Evolutionary conservation across 257 asterid species (phyloP).

Genomic region (Anisodus acutangulus): DNA sequence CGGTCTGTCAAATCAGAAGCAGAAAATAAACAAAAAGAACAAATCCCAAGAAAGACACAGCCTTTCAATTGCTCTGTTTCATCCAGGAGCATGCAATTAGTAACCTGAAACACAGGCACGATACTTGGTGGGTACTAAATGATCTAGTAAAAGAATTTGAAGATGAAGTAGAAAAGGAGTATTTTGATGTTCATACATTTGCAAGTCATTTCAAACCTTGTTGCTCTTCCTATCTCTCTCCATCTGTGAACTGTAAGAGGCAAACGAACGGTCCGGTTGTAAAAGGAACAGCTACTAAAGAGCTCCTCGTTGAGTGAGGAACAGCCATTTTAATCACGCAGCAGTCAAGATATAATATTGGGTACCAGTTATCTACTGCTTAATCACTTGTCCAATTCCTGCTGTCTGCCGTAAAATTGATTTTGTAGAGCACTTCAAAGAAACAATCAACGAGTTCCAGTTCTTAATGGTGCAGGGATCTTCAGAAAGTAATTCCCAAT

Average conservation of each 20-base stretch:
- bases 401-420: neutral
- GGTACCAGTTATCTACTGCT: neutral
- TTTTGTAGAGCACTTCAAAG: slow-evolving; percentile 2
- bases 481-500: neutral
- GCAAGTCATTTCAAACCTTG: neutral
- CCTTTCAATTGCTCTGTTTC: neutral
- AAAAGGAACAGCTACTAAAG: slow-evolving; percentile 9
- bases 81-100: slow-evolving; percentile 5
- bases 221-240: neutral
- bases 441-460: slow-evolving; percentile 1
- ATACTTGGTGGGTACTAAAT: slow-evolving; percentile 22
- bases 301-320: slow-evolving; percentile 21
- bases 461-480: neutral
- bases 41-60: neutral
- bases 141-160: neutral
- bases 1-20: neutral
- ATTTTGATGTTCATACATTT: neutral
- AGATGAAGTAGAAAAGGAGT: slow-evolving; percentile 11
- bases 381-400: neutral
- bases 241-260: neutral
- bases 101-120: neutral
- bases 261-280: neutral
- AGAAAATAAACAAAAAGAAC: neutral
- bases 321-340: neutral
- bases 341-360: neutral